Percentiles rank a stretch among this genome's conserved stretches.
Conservation (phyloP, 257 asterid genomes). For the Euphrasia confusa region DNA sequence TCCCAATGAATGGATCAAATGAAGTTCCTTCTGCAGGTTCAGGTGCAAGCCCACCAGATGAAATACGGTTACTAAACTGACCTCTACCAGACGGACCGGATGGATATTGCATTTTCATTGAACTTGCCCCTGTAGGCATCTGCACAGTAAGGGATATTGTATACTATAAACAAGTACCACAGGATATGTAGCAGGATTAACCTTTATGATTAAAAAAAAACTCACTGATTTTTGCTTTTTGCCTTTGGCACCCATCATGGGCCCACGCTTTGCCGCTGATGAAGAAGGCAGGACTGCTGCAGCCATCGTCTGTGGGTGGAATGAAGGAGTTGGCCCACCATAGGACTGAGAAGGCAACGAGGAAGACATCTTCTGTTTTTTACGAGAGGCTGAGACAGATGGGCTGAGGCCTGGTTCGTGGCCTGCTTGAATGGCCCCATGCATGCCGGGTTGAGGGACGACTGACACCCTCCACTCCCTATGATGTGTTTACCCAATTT, state of each 20-base stretch:
- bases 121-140: slow-evolving; percentile 54
- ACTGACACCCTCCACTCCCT: slow-evolving; percentile 77
- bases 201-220: background rate
- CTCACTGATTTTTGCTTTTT: slow-evolving; percentile 66
- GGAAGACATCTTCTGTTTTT: slow-evolving; percentile 48
- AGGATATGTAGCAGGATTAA: slow-evolving; percentile 6
- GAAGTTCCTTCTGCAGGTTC: slow-evolving; percentile 63
- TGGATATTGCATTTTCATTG: slow-evolving; percentile 66
- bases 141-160: slow-evolving; percentile 29
- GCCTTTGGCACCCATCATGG: slow-evolving; percentile 53
- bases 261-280: slow-evolving; percentile 61
- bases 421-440: slow-evolving; percentile 42
- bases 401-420: slow-evolving; percentile 62
- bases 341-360: slow-evolving; percentile 59
- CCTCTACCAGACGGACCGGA: slow-evolving; percentile 78
- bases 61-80: slow-evolving; percentile 57
- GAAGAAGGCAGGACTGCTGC: slow-evolving; percentile 58
- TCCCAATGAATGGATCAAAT: slow-evolving; percentile 61
- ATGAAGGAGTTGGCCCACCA: slow-evolving; percentile 61
- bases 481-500: slow-evolving; percentile 22
- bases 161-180: slow-evolving; percentile 13
- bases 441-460: slow-evolving; percentile 48
- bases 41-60: slow-evolving; percentile 44
- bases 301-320: slow-evolving; percentile 49
- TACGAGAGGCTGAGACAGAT: slow-evolving; percentile 66